These are phyloP conservation scores for Heritiera littoralis DNA, from an alignment of 345 rosid genomes.

Conservation along the genomic window DNA sequence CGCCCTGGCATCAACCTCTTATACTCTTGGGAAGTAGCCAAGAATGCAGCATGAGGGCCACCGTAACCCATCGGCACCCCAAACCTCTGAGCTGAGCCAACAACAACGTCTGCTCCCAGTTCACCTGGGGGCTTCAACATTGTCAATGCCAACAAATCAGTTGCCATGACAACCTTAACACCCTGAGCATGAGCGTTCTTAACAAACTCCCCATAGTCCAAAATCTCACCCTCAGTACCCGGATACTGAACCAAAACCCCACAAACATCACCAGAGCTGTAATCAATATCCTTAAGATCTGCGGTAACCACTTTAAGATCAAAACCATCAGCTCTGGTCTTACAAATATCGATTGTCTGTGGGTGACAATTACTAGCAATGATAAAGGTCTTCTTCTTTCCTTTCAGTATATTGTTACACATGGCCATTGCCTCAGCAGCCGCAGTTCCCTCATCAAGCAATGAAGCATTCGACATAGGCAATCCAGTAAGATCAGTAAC, in stretches of 20 bases:
- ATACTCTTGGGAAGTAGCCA: slow-evolving; percentile 97
- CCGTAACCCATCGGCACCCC: slow-evolving; percentile 99
- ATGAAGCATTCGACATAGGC: slow-evolving; percentile 92
- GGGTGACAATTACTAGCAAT: slow-evolving; percentile 89
- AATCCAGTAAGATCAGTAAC: slow-evolving; percentile 87
- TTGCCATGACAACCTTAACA: slow-evolving; percentile 97
- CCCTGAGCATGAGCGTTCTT: slow-evolving; percentile 90
- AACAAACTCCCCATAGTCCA: slow-evolving; percentile 82
- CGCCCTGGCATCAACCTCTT: slow-evolving; percentile 99
- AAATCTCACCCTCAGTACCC: slow-evolving; percentile 87
- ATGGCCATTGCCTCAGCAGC: slow-evolving; percentile 99
- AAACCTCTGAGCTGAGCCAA: slow-evolving; percentile 96
- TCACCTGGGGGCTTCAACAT: slow-evolving; percentile 98
- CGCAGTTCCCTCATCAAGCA: slow-evolving; percentile 95
- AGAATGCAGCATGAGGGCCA: slow-evolving; percentile 96
- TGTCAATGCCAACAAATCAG: slow-evolving; percentile 90
- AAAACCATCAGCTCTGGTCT: slow-evolving; percentile 90
- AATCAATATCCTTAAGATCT: slow-evolving; percentile 80
- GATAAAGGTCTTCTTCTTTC: slow-evolving; percentile 88
- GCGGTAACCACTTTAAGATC: slow-evolving; percentile 64
- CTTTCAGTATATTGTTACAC: slow-evolving; percentile 89
- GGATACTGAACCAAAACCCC: slow-evolving; percentile 98
- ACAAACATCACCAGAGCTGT: slow-evolving; percentile 80
- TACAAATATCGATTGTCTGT: slow-evolving; percentile 92
- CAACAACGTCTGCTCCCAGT: slow-evolving; percentile 85